These are phyloP conservation scores for Podila epicladia DNA, from an alignment of 192 early-diverging fungal genomes.

Conservation along the genomic window DNA sequence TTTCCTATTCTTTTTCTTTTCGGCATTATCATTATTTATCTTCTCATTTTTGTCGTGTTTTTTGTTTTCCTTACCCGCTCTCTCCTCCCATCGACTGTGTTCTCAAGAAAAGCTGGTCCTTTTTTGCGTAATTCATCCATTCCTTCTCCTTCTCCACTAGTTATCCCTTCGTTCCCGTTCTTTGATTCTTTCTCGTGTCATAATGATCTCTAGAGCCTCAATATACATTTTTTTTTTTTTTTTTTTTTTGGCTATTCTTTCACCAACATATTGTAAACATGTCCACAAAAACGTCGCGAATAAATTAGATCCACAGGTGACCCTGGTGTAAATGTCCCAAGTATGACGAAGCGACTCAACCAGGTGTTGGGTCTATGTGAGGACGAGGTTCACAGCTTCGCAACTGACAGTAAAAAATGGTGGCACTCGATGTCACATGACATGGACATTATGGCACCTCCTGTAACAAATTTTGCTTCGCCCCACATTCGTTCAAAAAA, in stretches of 20 bases:
- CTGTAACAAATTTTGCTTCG: not conserved
- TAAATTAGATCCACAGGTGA: too few relatives aligned
- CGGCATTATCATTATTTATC: not conserved
- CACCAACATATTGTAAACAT: not conserved
- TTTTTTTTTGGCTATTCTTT: constrained; percentile 4
- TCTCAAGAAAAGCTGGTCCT: constrained; percentile 26
- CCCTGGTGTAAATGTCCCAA: too few relatives aligned
- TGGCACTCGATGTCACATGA: too few relatives aligned
- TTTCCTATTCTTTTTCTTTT: not conserved
- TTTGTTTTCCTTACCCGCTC: constrained; percentile 1
- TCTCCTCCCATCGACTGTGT: not conserved
- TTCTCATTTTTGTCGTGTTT: not conserved
- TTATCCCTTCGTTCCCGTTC: constrained; percentile 1
- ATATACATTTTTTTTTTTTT: constrained; percentile 5
- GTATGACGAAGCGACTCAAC: too few relatives aligned
- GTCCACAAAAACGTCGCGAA: too few relatives aligned
- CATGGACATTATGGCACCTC: constrained; percentile 5
- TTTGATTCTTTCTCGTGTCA: not conserved
- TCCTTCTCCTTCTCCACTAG: not conserved
- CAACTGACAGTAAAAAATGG: too few relatives aligned
- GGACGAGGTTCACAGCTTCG: too few relatives aligned
- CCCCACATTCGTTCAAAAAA: not conserved
- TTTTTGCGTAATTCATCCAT: constrained; percentile 8
- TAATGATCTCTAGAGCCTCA: not conserved
- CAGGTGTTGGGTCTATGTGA: too few relatives aligned